These are phyloP conservation scores for Arabidopsis lyrata DNA, from an alignment of 441 rosid genomes.

Conservation along the genomic window DNA sequence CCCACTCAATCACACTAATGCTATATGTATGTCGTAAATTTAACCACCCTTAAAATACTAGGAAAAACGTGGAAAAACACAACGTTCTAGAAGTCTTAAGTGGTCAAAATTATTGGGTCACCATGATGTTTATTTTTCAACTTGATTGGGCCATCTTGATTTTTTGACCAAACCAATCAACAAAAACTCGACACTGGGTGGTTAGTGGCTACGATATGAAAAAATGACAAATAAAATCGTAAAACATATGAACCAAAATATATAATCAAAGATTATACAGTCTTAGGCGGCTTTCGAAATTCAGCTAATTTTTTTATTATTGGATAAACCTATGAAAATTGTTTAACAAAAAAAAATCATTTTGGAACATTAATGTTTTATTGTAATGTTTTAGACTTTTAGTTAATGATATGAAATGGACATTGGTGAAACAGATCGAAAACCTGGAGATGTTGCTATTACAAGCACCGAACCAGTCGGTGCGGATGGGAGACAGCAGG, in stretches of 20 bases:
- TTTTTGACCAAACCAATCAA: slow-evolving; percentile 5
- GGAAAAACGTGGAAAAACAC: background rate
- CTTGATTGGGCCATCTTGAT: slow-evolving; percentile 3
- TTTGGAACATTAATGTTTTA: background rate
- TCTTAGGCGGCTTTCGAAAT: background rate
- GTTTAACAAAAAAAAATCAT: background rate
- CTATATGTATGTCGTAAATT: background rate
- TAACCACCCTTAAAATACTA: slow-evolving; percentile 3
- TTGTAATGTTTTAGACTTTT: background rate
- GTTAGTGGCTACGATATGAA: background rate
- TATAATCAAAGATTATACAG: background rate
- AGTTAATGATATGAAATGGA: slow-evolving; percentile 29
- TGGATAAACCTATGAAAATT: background rate
- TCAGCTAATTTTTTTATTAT: background rate
- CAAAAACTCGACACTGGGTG: background rate
- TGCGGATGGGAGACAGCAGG: slow-evolving; percentile 71
- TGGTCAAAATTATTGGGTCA: slow-evolving; percentile 16
- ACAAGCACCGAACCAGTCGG: slow-evolving; percentile 82
- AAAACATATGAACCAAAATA: background rate
- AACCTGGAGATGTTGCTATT: slow-evolving; percentile 78
- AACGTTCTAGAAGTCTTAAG: slow-evolving; percentile 15
- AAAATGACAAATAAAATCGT: background rate
- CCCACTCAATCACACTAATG: slow-evolving; percentile 28
- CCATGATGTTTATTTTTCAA: background rate
- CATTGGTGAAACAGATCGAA: slow-evolving; percentile 57